Conservation (phyloP, 768 basidiomycete species). For the Rossbeevera mucosa region DNA sequence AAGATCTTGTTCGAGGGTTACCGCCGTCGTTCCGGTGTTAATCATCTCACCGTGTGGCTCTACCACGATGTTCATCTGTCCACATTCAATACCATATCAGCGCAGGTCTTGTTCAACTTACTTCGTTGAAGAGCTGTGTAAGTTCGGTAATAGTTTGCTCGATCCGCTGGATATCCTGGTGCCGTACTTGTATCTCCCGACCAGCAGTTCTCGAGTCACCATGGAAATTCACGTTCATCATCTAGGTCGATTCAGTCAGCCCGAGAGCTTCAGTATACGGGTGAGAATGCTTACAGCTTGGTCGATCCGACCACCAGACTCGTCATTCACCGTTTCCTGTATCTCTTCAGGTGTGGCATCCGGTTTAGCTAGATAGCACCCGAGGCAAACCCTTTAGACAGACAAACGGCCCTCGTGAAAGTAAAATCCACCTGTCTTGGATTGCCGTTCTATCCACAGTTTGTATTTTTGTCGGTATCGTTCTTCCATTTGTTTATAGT, state of each 20-base stretch:
- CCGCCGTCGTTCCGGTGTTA: conserved; percentile 74
- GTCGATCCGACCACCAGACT: conserved; percentile 76
- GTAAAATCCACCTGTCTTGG: conserved; percentile 64
- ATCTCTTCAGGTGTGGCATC: conserved; percentile 90
- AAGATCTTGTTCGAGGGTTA: conserved; percentile 71
- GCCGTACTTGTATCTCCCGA: conserved; percentile 92
- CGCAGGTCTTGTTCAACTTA: conserved; percentile 32
- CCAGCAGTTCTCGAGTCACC: conserved; percentile 87
- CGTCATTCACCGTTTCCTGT: conserved; percentile 76
- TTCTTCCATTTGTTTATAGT: conserved; percentile 77
- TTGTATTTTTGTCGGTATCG: conserved; percentile 75
- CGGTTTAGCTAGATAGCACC: conserved; percentile 64
- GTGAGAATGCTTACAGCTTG: conserved; percentile 55
- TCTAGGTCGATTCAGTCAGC: conserved; percentile 37
- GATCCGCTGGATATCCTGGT: conserved; percentile 93
- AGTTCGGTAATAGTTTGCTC: conserved; percentile 92
- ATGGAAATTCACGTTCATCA: conserved; percentile 86
- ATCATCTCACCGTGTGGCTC: conserved; percentile 93
- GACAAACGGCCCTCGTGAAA: neutral
- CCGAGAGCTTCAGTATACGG: neutral
- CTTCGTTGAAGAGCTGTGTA: conserved; percentile 94
- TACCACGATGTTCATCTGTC: conserved; percentile 88
- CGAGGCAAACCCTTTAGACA: neutral
- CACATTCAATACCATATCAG: conserved; percentile 1
- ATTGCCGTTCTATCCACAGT: conserved; percentile 79